A percentile compares a stretch with the other conserved stretches of the same genome.
Evolutionary conservation across 2,329 filamentous ascomycete genomes (phyloP).

Genomic region (Aspergillus sp.): DNA sequence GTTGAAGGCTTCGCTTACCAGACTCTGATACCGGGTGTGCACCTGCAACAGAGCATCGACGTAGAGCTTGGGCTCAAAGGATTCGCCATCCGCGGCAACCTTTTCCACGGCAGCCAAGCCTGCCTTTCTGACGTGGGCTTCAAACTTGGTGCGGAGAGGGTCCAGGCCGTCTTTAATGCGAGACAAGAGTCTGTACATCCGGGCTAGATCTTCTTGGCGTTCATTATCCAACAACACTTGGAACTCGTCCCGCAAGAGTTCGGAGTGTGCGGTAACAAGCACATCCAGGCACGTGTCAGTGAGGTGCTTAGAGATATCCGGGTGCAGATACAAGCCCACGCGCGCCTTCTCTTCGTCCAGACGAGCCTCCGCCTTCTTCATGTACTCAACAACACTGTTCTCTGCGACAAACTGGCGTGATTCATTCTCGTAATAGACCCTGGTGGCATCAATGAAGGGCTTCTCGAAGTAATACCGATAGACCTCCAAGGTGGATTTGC

Average conservation of each 20-base stretch:
- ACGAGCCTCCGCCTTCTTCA: slow-evolving; percentile 96
- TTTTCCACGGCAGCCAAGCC: slow-evolving; percentile 88
- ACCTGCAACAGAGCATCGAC: slow-evolving; percentile 93
- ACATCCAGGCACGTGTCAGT: slow-evolving; percentile 87
- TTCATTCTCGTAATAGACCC: slow-evolving; percentile 83
- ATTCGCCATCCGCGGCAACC: slow-evolving; percentile 82
- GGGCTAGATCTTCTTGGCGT: slow-evolving; percentile 88
- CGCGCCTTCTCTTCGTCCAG: slow-evolving; percentile 92
- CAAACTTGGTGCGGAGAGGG: slow-evolving; percentile 81
- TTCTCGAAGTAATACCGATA: slow-evolving; percentile 91
- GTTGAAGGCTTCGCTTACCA: slow-evolving; percentile 90
- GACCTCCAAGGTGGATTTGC: slow-evolving; percentile 92
- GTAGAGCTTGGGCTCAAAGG: slow-evolving; percentile 92
- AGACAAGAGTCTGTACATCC: slow-evolving; percentile 91
- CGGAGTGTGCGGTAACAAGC: slow-evolving; percentile 84
- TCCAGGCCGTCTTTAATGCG: slow-evolving; percentile 90
- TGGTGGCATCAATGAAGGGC: slow-evolving; percentile 85
- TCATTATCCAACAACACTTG: slow-evolving; percentile 91
- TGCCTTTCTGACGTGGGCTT: slow-evolving; percentile 87
- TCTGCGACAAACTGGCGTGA: slow-evolving; percentile 93
- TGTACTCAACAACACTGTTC: slow-evolving; percentile 97
- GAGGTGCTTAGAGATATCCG: slow-evolving; percentile 80
- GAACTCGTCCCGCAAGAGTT: slow-evolving; percentile 89
- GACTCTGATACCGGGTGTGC: slow-evolving; percentile 85
- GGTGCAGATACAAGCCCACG: slow-evolving; percentile 86